phyloP scores from a whole-genome alignment of 768 basidiomycete genomes.

The Leccinum pellstonianum region DNA sequence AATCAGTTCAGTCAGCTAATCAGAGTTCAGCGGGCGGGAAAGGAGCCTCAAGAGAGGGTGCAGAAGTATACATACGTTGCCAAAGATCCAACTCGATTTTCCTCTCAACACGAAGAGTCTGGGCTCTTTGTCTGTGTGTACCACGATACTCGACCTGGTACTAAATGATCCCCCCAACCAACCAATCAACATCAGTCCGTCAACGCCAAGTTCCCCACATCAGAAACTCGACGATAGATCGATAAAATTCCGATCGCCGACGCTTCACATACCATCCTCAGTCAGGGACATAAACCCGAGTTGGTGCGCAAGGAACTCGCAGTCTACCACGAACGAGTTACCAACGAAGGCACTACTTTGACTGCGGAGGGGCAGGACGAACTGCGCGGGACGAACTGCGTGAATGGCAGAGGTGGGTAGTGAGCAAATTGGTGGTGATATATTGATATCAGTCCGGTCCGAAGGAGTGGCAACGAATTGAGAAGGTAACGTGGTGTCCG shows the following conservation, averaged over 20 bases:
- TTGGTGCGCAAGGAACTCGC: slow-evolving; percentile 87
- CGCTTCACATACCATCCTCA: slow-evolving; percentile 94
- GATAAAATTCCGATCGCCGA: slow-evolving; percentile 89
- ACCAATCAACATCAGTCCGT: slow-evolving; percentile 30
- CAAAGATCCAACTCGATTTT: slow-evolving; percentile 78
- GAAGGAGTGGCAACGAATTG: neutral
- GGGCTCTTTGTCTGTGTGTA: slow-evolving; percentile 96
- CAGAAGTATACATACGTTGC: slow-evolving; percentile 48
- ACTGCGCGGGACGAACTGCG: slow-evolving; percentile 68
- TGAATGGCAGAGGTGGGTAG: neutral
- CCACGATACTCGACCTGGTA: slow-evolving; percentile 95
- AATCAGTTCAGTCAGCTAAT: no score
- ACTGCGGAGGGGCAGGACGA: slow-evolving; percentile 84
- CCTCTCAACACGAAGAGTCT: slow-evolving; percentile 94
- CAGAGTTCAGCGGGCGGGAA: no score
- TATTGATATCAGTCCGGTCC: no score
- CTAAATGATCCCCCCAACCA: slow-evolving; percentile 39
- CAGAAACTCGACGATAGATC: slow-evolving; percentile 81
- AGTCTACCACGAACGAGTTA: no score
- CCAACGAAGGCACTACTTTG: no score
- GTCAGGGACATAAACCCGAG: slow-evolving; percentile 75
- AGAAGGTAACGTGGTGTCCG: slow-evolving; percentile 9
- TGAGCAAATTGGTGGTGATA: slow-evolving; percentile 10
- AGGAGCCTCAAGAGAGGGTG: neutral
- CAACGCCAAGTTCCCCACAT: slow-evolving; percentile 94